These are phyloP conservation scores for Strombidium stylifer DNA, from an alignment of 73 alveolate species.

Conservation along the genomic window DNA sequence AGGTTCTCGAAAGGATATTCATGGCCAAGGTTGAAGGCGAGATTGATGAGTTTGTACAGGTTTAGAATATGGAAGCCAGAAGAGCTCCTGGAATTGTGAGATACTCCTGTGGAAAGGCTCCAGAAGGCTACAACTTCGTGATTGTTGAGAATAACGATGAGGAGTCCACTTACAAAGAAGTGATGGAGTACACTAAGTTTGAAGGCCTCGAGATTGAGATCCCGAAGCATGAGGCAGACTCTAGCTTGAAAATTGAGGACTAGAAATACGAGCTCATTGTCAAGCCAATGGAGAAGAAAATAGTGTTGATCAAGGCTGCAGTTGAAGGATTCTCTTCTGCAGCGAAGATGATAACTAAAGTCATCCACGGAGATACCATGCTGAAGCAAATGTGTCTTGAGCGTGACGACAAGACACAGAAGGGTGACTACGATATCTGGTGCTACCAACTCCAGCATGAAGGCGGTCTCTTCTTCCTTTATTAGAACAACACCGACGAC, in stretches of 20 bases:
- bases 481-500: no score
- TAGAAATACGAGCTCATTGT: slow-evolving; percentile 61
- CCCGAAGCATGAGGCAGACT: no score
- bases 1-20: no score
- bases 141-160: slow-evolving; percentile 53
- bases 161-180: slow-evolving; percentile 66
- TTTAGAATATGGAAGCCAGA: slow-evolving; percentile 36
- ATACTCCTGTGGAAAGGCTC: slow-evolving; percentile 68
- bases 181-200: slow-evolving; percentile 67
- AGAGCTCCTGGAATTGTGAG: slow-evolving; percentile 70
- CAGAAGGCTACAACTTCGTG: slow-evolving; percentile 75
- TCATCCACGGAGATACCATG: no score
- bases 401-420: no score
- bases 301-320: slow-evolving; percentile 9
- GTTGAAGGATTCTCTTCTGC: no score
- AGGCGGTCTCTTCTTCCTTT: no score
- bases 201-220: slow-evolving; percentile 67
- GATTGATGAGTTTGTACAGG: slow-evolving; percentile 31
- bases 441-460: no score
- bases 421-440: no score
- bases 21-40: no score
- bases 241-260: slow-evolving; percentile 42
- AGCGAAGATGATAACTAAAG: no score
- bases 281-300: slow-evolving; percentile 50
- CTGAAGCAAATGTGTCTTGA: no score